phyloP scores from a whole-genome alignment of 1,139 yeast species.

The Candida dubliniensis region DNA sequence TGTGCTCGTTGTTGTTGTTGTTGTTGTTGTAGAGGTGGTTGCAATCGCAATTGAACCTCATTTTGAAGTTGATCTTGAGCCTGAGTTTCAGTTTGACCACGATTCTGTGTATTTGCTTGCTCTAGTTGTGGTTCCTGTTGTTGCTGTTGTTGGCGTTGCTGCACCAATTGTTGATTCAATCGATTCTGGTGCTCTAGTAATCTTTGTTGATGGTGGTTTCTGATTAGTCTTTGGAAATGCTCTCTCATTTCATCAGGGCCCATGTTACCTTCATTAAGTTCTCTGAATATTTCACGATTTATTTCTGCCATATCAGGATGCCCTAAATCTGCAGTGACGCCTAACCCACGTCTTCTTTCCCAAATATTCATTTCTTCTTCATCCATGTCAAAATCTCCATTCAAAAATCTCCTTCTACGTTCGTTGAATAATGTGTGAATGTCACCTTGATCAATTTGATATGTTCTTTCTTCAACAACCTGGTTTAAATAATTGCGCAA shows the following conservation, averaged over 20 bases:
- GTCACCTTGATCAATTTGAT: conserved; percentile 42
- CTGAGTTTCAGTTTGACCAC: background rate
- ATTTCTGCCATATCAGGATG: conserved; percentile 29
- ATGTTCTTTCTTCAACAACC: conserved; percentile 45
- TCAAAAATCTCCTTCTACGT: conserved; percentile 31
- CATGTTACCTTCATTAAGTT: conserved; percentile 32
- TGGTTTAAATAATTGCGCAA: conserved; percentile 61
- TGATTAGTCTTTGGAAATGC: conserved; percentile 35
- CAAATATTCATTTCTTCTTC: conserved; percentile 26
- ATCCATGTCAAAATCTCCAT: conserved; percentile 22
- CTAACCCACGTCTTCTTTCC: conserved; percentile 11
- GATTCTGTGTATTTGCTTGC: conserved; percentile 10
- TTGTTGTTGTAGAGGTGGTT: conserved; percentile 9
- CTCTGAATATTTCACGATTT: conserved; percentile 37
- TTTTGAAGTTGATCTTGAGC: too few relatives aligned
- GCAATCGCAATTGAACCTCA: conserved; percentile 6
- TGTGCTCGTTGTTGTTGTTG: conserved; percentile 10
- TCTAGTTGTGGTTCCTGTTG: conserved; percentile 10
- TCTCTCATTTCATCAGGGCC: conserved; percentile 42
- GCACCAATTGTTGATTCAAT: conserved; percentile 10
- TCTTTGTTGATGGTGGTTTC: conserved; percentile 31
- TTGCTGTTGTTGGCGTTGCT: conserved; percentile 4
- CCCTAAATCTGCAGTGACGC: conserved; percentile 13
- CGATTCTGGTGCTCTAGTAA: conserved; percentile 16
- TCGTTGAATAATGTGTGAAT: conserved; percentile 35